A percentile compares a stretch with the other conserved stretches of the same genome.
Conservation (phyloP, 345 rosid genomes). For the Euclidium syriacum region DNA sequence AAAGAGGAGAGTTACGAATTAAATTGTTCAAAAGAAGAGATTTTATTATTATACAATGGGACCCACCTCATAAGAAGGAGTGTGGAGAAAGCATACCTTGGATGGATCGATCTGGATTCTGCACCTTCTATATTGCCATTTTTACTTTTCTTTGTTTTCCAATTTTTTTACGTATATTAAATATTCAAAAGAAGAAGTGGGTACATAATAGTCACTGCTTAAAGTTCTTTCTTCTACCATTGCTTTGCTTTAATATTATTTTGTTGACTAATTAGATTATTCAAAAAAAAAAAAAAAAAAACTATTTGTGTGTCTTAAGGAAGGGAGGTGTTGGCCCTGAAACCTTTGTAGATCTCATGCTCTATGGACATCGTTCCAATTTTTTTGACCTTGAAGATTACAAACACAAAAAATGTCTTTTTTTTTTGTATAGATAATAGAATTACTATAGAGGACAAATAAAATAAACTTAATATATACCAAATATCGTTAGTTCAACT, state of each 20-base stretch:
- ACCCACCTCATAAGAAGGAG: slow-evolving; percentile 19
- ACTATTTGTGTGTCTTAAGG: no score
- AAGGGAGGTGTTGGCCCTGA: no score
- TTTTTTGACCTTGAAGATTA: no score
- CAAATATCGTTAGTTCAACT: no score
- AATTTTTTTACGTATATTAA: neutral
- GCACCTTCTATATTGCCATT: slow-evolving; percentile 22
- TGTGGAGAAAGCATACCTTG: slow-evolving; percentile 32
- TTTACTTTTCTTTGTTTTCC: slow-evolving; percentile 4
- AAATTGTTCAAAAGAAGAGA: neutral
- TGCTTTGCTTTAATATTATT: neutral
- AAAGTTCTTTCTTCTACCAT: neutral
- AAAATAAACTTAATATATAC: no score
- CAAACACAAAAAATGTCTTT: no score
- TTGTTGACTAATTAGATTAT: neutral
- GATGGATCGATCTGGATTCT: slow-evolving; percentile 23
- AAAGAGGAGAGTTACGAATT: slow-evolving; percentile 8
- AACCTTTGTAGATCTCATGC: no score
- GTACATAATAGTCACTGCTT: neutral
- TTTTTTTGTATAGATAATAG: no score
- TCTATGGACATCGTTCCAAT: no score
- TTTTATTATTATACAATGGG: slow-evolving; percentile 14
- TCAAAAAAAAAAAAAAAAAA: no score
- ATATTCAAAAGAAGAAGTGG: neutral
- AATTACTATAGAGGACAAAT: no score